Conservation (phyloP, 1,284 basidiomycete genomes). For the Puccinia triticina region DNA sequence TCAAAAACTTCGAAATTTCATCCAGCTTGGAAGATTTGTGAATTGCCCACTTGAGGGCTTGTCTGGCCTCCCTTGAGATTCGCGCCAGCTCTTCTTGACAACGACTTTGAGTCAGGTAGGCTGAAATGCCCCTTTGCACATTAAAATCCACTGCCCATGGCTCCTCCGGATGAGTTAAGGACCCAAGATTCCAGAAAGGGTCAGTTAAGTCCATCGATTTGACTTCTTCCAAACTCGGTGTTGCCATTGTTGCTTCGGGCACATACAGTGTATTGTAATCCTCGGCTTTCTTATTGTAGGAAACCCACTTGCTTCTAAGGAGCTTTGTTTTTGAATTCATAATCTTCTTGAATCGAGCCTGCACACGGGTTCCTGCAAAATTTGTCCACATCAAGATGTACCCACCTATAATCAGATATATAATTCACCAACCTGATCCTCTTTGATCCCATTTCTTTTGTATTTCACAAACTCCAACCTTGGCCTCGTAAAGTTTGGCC, state of each 20-base stretch:
- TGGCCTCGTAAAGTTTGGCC: constrained; percentile 23
- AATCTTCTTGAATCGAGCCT: background rate
- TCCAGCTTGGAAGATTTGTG: background rate
- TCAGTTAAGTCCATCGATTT: background rate
- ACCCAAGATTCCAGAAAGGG: background rate
- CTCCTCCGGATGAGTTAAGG: background rate
- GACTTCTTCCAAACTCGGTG: background rate
- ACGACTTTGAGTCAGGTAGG: background rate
- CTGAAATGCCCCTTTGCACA: background rate
- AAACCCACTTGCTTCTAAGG: background rate
- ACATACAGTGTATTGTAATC: background rate
- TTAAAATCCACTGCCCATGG: background rate
- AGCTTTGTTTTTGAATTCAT: constrained; percentile 20
- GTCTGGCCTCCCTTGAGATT: constrained; percentile 3
- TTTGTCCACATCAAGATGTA: background rate
- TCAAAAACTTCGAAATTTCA: background rate
- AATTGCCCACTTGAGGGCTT: constrained; percentile 20
- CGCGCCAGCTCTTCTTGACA: background rate
- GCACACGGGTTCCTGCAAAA: background rate
- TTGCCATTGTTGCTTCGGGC: background rate
- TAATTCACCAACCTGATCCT: background rate
- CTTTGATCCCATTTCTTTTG: too few species aligned
- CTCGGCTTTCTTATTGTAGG: background rate
- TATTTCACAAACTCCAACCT: too few species aligned
- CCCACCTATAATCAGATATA: background rate